Base-by-base conservation (phyloP, 441 rosid species). In the Geranium incanum region DNA sequence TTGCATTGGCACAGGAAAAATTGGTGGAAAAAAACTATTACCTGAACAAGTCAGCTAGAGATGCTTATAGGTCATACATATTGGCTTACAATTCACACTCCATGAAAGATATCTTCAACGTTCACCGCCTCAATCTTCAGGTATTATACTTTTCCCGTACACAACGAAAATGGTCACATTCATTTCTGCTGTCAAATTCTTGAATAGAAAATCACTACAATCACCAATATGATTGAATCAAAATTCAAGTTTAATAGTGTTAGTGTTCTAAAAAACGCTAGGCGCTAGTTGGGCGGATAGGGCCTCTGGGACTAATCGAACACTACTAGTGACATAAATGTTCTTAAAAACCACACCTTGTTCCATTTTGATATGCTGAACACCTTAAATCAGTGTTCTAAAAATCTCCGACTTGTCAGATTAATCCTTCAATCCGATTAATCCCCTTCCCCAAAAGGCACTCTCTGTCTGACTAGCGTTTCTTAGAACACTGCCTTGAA, bases 21-120 rank as follows among this genome's bases (percentile, higher is more conserved):
- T 69, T 88, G 81, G 98, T 95, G 65, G 84, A 74, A 5, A 86
- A 86, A 64, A 86, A 86, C 82, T 91, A 86, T 71, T 83, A 83
- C 80, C 73, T 93, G 77, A 93, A 91, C 86, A 86, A 81, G 83
- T 84, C 91, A 11, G 99, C 99, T 62, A 93, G 89, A 81, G 98
- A 91, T 11, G 99, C 99, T 0, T 91, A 95, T 76, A 75, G 98
- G 41, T 90, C 98, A 37, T 95, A 95, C 81, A 88, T 88, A 63
- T 73, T 93, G 76, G 93, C 99, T 2, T 95, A 95, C 78, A 93
- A 95, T 79, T 93, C 95, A 15, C 98, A 95, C 80, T 86, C 97
- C 1, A 86, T 91, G 89, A 93, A 95, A 82, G 96, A 93, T 72
- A 91, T 90, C 71, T 95, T 92, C 77, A 92, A 93, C 66, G 99